These are phyloP conservation scores for Penicillium sp. DNA, from an alignment of 2,329 filamentous ascomycete genomes.

Conservation along the genomic window DNA sequence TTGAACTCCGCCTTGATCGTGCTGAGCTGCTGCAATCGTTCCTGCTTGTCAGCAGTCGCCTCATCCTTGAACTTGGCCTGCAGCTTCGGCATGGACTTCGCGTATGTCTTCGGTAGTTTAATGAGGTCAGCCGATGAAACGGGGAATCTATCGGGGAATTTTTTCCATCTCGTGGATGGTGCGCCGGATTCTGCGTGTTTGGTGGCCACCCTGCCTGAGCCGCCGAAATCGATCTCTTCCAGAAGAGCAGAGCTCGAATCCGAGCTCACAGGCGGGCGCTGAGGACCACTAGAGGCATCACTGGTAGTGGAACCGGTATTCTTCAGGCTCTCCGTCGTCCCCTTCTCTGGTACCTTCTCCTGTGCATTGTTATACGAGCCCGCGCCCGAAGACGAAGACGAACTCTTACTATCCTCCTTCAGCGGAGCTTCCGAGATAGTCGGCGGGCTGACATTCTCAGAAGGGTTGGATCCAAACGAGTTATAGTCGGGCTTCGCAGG, in stretches of 20 bases:
- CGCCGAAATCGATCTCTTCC: slow-evolving; percentile 31
- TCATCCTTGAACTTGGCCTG: slow-evolving; percentile 72
- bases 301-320: neutral
- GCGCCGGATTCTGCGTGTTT: slow-evolving; percentile 23
- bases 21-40: slow-evolving; percentile 63
- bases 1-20: slow-evolving; percentile 72
- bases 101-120: slow-evolving; percentile 68
- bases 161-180: slow-evolving; percentile 66
- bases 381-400: neutral
- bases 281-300: neutral
- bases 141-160: slow-evolving; percentile 74
- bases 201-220: slow-evolving; percentile 36
- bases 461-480: slow-evolving; percentile 12
- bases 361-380: neutral
- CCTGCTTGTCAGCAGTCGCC: slow-evolving; percentile 57
- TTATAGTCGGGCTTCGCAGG: slow-evolving; percentile 13
- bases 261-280: neutral
- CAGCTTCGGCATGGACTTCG: slow-evolving; percentile 71
- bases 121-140: slow-evolving; percentile 70
- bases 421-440: neutral
- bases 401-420: slow-evolving; percentile 1
- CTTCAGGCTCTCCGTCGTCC: neutral
- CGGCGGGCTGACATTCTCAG: slow-evolving; percentile 1
- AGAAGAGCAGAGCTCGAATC: neutral
- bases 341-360: neutral